These are phyloP conservation scores for Fusarium cicatricum DNA, from an alignment of 2,329 filamentous ascomycete species.

Conservation along the genomic window DNA sequence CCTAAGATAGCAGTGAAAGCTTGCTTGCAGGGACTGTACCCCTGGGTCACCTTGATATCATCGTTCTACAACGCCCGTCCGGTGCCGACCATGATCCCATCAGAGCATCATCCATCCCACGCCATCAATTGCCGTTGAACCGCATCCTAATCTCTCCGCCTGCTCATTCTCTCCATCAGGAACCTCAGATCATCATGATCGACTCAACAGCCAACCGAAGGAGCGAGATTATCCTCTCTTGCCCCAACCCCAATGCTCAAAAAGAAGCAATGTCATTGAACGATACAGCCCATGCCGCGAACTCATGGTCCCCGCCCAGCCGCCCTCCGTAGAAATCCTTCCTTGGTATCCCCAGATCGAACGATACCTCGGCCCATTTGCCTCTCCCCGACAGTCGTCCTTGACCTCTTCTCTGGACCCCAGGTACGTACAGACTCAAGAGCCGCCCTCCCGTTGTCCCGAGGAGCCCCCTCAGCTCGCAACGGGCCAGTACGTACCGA, in stretches of 20 bases:
- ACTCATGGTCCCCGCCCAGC: constrained; percentile 15
- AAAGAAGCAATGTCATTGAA: constrained; percentile 10
- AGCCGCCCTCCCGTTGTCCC: constrained; percentile 27
- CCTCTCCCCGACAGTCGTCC: constrained; percentile 15
- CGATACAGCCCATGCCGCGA: constrained; percentile 29
- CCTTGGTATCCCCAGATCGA: constrained; percentile 24
- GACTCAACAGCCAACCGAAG: constrained; percentile 1
- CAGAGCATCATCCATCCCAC: constrained; percentile 15
- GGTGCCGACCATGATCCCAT: constrained; percentile 19
- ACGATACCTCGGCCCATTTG: constrained; percentile 38
- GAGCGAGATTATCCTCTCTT: constrained; percentile 1
- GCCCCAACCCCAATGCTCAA: neutral
- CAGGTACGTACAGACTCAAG: neutral
- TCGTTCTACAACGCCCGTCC: constrained; percentile 5
- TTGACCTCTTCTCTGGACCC: neutral
- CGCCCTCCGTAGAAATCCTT: neutral
- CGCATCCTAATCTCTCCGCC: too few species aligned
- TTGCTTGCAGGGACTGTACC: neutral
- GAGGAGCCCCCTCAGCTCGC: constrained; percentile 4
- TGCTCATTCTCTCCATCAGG: neutral
- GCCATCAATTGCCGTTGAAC: neutral
- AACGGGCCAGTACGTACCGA: constrained; percentile 20
- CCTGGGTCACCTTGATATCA: constrained; percentile 12
- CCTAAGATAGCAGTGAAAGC: neutral
- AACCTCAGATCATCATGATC: constrained; percentile 14